Conservation (phyloP, 1,284 basidiomycete genomes). For the Sporisorium scitamineum region DNA sequence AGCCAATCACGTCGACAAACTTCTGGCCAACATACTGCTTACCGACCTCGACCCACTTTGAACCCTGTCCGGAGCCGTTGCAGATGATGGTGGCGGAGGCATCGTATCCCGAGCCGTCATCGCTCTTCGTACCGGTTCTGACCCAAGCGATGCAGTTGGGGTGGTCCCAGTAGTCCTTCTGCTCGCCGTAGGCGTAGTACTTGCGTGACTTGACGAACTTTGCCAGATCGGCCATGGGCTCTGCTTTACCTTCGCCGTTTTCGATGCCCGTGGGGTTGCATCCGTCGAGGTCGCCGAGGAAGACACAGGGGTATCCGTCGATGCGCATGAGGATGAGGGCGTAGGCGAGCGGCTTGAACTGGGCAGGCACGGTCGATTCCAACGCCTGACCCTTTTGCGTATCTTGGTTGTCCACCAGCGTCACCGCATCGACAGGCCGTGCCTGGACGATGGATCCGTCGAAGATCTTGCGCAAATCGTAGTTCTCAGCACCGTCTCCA, state of each 20-base stretch:
- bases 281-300: slow-evolving; percentile 87
- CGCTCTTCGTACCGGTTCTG: slow-evolving; percentile 37
- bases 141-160: slow-evolving; percentile 57
- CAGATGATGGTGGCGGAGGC: slow-evolving; percentile 61
- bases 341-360: slow-evolving; percentile 78
- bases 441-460: slow-evolving; percentile 74
- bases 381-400: slow-evolving; percentile 72
- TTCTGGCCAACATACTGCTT: slow-evolving; percentile 48
- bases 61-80: slow-evolving; percentile 48
- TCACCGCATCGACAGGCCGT: slow-evolving; percentile 75
- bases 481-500: slow-evolving; percentile 72
- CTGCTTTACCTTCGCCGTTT: slow-evolving; percentile 69
- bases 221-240: slow-evolving; percentile 59
- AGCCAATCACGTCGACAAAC: slow-evolving; percentile 57
- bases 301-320: slow-evolving; percentile 91
- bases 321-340: slow-evolving; percentile 85
- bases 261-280: slow-evolving; percentile 53
- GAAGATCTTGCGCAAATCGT: slow-evolving; percentile 74
- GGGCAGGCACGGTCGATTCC: slow-evolving; percentile 73
- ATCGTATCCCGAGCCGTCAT: slow-evolving; percentile 42
- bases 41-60: slow-evolving; percentile 58
- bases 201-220: slow-evolving; percentile 73
- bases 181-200: slow-evolving; percentile 73
- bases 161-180: slow-evolving; percentile 68
- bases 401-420: slow-evolving; percentile 74